Evolutionary conservation across 1,139 yeast genomes (phyloP).

Genomic region (Geotrichum fermentans): DNA sequence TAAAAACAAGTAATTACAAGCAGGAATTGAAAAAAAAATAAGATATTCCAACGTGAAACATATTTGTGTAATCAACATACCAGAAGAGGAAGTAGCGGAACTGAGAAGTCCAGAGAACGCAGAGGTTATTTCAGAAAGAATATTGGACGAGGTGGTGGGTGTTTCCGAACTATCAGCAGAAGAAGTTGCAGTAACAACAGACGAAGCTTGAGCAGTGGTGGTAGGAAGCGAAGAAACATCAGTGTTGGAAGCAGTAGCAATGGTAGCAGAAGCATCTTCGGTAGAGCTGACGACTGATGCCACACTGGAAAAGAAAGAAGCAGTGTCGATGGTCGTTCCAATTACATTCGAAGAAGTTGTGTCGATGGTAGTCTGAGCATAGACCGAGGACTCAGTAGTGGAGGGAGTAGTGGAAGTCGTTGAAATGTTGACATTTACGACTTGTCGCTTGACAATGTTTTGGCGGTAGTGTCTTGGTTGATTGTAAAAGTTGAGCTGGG

Average conservation of each 20-base stretch:
- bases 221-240: not conserved
- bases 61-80: not conserved
- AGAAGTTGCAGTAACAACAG: constrained; percentile 1
- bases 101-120: too few relatives aligned
- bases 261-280: not conserved
- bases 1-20: not conserved
- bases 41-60: too few relatives aligned
- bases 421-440: constrained; percentile 19
- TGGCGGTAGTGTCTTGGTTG: constrained; percentile 22
- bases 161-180: not conserved
- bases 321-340: constrained; percentile 13
- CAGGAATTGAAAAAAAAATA: not conserved
- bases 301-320: not conserved
- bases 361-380: not conserved
- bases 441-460: constrained; percentile 21
- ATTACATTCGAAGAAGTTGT: not conserved
- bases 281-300: not conserved
- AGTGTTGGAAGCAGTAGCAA: not conserved
- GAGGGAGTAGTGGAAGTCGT: constrained; percentile 4
- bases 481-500: constrained; percentile 9
- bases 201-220: not conserved
- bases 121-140: not conserved
- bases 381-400: not conserved
- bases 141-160: constrained; percentile 1
- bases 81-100: constrained; percentile 5